Evolutionary conservation across 2,329 filamentous ascomycete species (phyloP).

Genomic region (Colletotrichum kahawae): DNA sequence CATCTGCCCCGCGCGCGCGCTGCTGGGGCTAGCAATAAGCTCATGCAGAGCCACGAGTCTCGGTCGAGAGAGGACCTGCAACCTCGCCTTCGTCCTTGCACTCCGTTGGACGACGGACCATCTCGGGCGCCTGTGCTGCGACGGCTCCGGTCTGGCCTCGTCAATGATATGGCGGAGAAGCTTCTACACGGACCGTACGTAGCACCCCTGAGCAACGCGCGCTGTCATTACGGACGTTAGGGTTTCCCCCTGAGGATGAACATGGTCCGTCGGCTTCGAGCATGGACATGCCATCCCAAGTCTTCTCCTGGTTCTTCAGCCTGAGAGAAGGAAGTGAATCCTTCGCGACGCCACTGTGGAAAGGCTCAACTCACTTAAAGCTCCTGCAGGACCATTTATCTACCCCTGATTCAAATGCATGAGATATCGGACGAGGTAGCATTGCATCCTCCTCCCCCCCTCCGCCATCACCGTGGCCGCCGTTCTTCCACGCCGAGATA

Average conservation of each 20-base stretch:
- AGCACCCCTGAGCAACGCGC: neutral
- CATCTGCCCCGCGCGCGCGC: neutral
- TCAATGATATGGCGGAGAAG: neutral
- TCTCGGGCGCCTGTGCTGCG: neutral
- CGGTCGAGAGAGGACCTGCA: neutral
- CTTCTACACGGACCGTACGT: neutral
- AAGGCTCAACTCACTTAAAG: neutral
- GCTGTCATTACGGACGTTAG: neutral
- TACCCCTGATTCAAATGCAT: conserved; percentile 15
- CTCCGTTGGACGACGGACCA: neutral
- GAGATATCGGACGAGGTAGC: conserved; percentile 10
- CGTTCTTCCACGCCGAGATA: neutral
- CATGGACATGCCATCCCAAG: neutral
- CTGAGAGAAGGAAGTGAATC: neutral
- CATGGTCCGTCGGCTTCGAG: conserved; percentile 6
- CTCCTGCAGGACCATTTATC: conserved; percentile 1
- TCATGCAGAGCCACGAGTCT: neutral
- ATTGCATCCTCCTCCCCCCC: conserved; percentile 2
- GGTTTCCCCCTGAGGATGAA: neutral
- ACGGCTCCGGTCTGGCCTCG: neutral
- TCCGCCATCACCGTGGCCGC: neutral
- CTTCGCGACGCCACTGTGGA: neutral
- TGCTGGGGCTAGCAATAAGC: neutral
- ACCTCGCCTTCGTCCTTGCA: neutral
- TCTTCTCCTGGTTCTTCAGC: neutral